Base-by-base conservation (phyloP, 169 alveolate species). In the Cryptosporidium meleagridis region DNA sequence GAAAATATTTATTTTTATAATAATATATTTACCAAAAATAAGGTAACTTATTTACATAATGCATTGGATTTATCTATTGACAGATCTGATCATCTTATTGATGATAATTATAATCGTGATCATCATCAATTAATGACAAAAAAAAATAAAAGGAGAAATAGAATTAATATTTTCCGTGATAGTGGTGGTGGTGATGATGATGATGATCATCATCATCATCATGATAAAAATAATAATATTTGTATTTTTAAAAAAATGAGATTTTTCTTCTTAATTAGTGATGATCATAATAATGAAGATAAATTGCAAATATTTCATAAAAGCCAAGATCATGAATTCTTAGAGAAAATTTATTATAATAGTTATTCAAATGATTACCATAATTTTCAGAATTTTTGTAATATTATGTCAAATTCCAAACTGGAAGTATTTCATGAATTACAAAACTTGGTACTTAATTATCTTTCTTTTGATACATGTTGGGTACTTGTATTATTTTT, bases 41-140 rank as follows among this genome's bases (percentile, higher is more conserved):
- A 37, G 23, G 45, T n/a, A 29, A 65, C 45, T 39, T 73, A 45
- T 59, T 33, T 73, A 53, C 62, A 73, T 53, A 73, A 53, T 73
- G 86, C 86, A 18, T 35, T 51, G 59, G 86, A 73, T 73, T 53
- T 73, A 53, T 73, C 72, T 59, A 12, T 23, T 69, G 39, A 69
- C 33, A 21, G 8, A n/a, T 21, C 44, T n/a, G 31, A 10, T n/a
- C 10, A 7, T 7, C 6, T 41, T 41, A 14, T 18, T n/a, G n/a
- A 21, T 8, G 33, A 55, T 26, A 14, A 45, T 45, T 0, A 16
- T 14, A 45, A 45, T 45, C 4, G 7, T 45, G 55, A 45, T 45
- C 18, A 45, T 45, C 9, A 45, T 44, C 3, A 8, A 10, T 8
- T 12, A 0, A 14, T 8, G 8, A 8, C 4, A 8, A 44, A 44